Evolutionary conservation across 2,329 filamentous ascomycete genomes (phyloP), one percentile per base, ranked within the genome.

Genomic region (Colletotrichum scovillei): DNA sequence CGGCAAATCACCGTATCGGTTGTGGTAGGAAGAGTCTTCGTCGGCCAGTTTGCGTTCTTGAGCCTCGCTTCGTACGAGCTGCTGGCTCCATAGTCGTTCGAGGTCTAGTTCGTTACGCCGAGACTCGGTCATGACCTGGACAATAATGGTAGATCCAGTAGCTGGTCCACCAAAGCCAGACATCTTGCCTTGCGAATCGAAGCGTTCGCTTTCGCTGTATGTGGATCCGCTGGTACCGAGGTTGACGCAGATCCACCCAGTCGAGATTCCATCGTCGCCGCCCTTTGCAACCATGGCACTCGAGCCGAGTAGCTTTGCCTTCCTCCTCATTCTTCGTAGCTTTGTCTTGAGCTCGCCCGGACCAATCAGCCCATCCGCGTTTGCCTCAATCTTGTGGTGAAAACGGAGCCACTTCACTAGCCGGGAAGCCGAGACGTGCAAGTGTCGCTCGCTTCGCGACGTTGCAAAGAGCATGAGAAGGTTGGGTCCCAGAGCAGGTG

Each of bases 241-340:
- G 80, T 98, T 97, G 74, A 98, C 94, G 82, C 97, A 99, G 24
- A 99, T 93, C 97, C 97, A 99, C 11, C 95, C 95, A 0, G 96
- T 98, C 14, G 93, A 92, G 65, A 98, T 94, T 2, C 95, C 96
- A 79, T 98, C 94, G 77, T 98, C 95, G 1, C 88, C 85, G 60
- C 88, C 89, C 16, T 88, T 88, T 12, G 90, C 90, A 6, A 90
- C 86, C 59, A 89, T 87, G n/a, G 91, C 91, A 0, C 91, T 90
- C 72, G 90, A 93, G 16, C 94, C 95, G 76, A 97, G 85, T 74
- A 98, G 86, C 81, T 94, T 95, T 38, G 95, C 93, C 77, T 93
- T 92, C 81, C 94, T 94, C 8, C 93, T 92, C 81, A 95, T 93
- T 55, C 97, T 88, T 46, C 93, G 88, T 75, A 98, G 84, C 81